Base-by-base conservation (phyloP, 2,329 filamentous ascomycete species). In the Clonostachys chloroleuca region DNA sequence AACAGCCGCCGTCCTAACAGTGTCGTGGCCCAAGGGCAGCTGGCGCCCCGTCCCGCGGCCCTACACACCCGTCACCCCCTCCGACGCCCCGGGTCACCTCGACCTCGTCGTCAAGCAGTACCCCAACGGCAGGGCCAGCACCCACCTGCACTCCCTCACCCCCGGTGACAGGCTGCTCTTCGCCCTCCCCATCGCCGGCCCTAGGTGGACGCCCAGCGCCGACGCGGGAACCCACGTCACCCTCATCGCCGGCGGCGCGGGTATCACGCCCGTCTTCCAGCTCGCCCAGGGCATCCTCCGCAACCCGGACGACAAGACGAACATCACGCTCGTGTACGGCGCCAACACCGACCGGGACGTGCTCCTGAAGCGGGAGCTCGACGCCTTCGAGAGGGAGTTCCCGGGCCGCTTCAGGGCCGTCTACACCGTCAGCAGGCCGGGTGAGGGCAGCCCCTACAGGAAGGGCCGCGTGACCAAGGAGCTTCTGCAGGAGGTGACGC, bases 261-360 rank as follows among this genome's bases (percentile, higher is more conserved):
- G 86, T 16, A 87, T 90, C 52, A 89, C 85, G 1, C 86, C 86
- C 0, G 75, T 85, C 53, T 87, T 80, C 59, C 82, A 86, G 59
- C 74, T 87, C 3, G 70, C 78, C 3, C 77, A 73, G 43, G 80
- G 80, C 3, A 84, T 87, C 47, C 67, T 86, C n/a, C 62, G 68
- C 41, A 79, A 87, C 56, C 74, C 81, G 0, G 63, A 72, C 2
- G 85, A 89, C 54, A 69, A 68, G 49, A 40, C 16, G 30, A 73
- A 72, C 46, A 70, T 89, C 40, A 81, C 78, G 0, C 72, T 89
- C 1, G 68, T 89, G 0, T 86, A 82, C 56, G 85, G 84, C 34
- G 82, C 81, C 49, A 86, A 87, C 52, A 76, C 73, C 0, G 81
- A 86, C 47, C 64, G 72, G 36, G 86, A 89, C 56, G 67, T 87